A percentile compares a stretch with the other conserved stretches of the same genome.
Evolutionary conservation across 345 rosid genomes (phyloP).

Genomic region (Erucastrum elatum): DNA sequence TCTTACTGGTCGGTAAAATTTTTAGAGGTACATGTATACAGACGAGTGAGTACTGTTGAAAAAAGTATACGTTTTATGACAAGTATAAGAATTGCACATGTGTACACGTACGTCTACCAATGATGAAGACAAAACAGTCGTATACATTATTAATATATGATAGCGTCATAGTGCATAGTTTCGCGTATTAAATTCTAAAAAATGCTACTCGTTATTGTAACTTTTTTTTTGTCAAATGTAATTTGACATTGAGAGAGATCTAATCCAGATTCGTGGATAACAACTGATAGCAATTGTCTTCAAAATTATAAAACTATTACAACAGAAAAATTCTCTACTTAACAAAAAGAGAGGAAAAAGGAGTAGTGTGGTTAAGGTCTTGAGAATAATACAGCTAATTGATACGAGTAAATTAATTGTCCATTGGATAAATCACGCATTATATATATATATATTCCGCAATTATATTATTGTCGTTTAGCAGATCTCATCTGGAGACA

Average conservation of each 20-base stretch:
- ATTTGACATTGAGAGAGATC: not conserved
- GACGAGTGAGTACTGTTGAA: not conserved
- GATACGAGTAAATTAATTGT: not conserved
- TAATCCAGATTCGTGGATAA: not conserved
- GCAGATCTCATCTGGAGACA: not conserved
- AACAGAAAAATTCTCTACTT: not conserved
- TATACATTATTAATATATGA: not conserved
- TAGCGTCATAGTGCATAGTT: too few relatives aligned
- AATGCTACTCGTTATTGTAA: not conserved
- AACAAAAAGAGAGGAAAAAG: not conserved
- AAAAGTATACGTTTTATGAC: not conserved
- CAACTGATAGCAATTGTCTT: not conserved
- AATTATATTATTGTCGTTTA: not conserved
- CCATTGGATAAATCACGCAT: not conserved
- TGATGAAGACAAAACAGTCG: conserved; percentile 1
- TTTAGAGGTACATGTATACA: not conserved
- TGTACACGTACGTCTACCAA: not conserved
- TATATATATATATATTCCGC: not conserved
- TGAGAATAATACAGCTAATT: not conserved
- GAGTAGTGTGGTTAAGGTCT: not conserved
- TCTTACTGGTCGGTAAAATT: not conserved
- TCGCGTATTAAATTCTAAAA: not conserved
- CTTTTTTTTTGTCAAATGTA: not conserved
- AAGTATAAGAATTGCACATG: not conserved
- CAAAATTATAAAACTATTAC: not conserved